A percentile compares a stretch with the other conserved stretches of the same genome.
Conservation (phyloP, 306 rosid genomes). For the Vigna radiata region DNA sequence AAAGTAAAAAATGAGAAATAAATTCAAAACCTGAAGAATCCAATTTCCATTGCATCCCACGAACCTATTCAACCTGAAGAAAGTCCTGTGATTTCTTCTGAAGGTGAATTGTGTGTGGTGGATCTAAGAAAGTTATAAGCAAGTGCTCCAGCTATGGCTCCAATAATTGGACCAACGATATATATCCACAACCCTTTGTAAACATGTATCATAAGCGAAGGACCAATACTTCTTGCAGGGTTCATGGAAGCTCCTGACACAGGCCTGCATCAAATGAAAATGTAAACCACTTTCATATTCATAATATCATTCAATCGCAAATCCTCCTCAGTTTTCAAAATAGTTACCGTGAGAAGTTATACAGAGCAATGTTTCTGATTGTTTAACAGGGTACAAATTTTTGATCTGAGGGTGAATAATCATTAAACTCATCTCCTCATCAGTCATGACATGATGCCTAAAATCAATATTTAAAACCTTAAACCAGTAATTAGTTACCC, state of each 20-base stretch:
- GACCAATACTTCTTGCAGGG: conserved; percentile 69
- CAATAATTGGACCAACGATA: conserved; percentile 60
- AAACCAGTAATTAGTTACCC: conserved; percentile 51
- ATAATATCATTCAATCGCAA: no score
- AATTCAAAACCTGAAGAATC: neutral
- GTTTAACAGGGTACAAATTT: no score
- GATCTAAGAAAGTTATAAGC: conserved; percentile 55
- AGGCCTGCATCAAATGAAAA: conserved; percentile 42
- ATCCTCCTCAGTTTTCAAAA: no score
- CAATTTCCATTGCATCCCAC: neutral
- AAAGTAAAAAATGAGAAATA: neutral
- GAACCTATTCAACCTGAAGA: neutral
- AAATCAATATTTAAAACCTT: neutral
- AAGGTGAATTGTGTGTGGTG: conserved; percentile 12
- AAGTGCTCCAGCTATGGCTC: conserved; percentile 61
- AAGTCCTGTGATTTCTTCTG: neutral
- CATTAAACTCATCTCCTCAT: no score
- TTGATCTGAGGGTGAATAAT: no score
- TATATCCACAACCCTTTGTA: conserved; percentile 62
- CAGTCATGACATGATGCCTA: no score
- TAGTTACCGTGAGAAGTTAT: no score
- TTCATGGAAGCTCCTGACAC: conserved; percentile 73
- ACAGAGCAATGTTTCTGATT: no score
- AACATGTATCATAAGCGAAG: conserved; percentile 52
- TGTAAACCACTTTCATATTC: no score